Evolutionary conservation across 805 yeast genomes (phyloP).

Genomic region (Saccharomycopsis sp.): DNA sequence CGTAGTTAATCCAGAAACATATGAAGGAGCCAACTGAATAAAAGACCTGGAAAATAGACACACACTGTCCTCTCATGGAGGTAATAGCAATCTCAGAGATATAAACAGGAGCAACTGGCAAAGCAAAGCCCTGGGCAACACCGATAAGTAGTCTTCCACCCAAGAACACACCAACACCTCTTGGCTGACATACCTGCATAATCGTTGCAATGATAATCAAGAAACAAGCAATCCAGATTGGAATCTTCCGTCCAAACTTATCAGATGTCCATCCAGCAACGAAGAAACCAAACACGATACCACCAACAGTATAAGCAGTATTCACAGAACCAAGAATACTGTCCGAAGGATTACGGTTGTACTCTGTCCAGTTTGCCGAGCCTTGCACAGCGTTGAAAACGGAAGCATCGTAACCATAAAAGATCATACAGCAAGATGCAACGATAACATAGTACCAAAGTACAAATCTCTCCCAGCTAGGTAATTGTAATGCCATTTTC

Average conservation of each 20-base stretch:
- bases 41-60: constrained; percentile 38
- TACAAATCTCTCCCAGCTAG: constrained; percentile 6
- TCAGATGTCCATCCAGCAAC: constrained; percentile 22
- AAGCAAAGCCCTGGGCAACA: constrained; percentile 37
- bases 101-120: constrained; percentile 37
- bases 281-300: constrained; percentile 23
- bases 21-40: constrained; percentile 40
- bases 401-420: constrained; percentile 25
- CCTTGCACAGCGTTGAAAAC: constrained; percentile 25
- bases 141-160: constrained; percentile 38
- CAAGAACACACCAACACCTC: constrained; percentile 20
- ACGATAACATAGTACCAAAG: constrained; percentile 23
- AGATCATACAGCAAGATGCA: constrained; percentile 24
- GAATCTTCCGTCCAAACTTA: constrained; percentile 21
- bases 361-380: constrained; percentile 22
- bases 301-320: constrained; percentile 24
- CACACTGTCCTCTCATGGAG: constrained; percentile 37
- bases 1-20: constrained; percentile 39
- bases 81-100: constrained; percentile 38
- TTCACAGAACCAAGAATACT: constrained; percentile 23
- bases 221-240: constrained; percentile 17
- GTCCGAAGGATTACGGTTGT: constrained; percentile 21
- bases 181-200: constrained; percentile 21
- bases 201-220: constrained; percentile 18
- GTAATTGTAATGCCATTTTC: constrained; percentile 3